These are phyloP conservation scores for Astragalus membranaceus DNA, from an alignment of 306 rosid genomes.

Conservation along the genomic window DNA sequence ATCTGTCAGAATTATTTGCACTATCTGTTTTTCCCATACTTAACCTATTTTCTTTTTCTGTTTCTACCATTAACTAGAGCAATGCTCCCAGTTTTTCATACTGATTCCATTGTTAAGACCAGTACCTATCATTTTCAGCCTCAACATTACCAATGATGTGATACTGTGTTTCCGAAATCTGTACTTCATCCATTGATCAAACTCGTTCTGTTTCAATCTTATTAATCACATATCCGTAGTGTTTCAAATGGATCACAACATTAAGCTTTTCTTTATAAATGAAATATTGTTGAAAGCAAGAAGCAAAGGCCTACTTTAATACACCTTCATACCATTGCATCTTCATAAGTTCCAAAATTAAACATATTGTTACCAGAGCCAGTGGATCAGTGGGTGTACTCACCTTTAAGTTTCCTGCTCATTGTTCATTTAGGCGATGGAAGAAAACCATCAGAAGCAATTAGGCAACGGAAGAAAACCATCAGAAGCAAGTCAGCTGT, in stretches of 20 bases:
- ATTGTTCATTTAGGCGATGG: constrained; percentile 23
- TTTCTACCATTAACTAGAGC: background rate
- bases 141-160: background rate
- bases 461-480: constrained; percentile 23
- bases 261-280: background rate
- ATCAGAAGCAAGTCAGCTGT: constrained; percentile 34
- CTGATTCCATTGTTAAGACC: background rate
- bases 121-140: background rate
- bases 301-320: background rate
- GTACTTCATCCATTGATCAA: constrained; percentile 1
- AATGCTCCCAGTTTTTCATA: background rate
- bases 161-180: background rate
- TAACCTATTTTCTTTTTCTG: background rate
- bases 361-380: constrained; percentile 14
- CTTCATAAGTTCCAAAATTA: constrained; percentile 17
- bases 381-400: constrained; percentile 25
- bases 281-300: constrained; percentile 15
- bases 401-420: constrained; percentile 79
- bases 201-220: constrained; percentile 3
- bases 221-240: background rate
- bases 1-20: background rate
- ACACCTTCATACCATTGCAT: background rate
- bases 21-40: background rate
- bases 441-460: constrained; percentile 29
- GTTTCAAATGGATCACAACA: background rate